Conservation (phyloP, 257 asterid species). For the Paulownia fortunei region DNA sequence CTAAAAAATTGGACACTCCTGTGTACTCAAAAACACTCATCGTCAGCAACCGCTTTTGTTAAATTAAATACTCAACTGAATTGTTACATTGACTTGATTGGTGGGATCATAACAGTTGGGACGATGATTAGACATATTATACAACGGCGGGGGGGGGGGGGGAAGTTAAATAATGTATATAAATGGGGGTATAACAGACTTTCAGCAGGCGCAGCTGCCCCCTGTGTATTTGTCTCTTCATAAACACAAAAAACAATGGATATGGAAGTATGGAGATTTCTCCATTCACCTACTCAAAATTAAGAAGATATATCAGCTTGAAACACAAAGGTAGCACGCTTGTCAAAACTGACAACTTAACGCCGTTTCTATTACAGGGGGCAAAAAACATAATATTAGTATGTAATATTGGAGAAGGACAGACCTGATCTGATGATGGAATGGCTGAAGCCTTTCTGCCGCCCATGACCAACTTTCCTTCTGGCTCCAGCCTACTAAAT, state of each 20-base stretch:
- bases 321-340: neutral
- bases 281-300: neutral
- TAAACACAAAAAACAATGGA: neutral
- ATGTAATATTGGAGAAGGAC: conserved; percentile 29
- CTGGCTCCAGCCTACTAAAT: conserved; percentile 92
- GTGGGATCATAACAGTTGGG: neutral
- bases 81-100: neutral
- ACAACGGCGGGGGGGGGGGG: neutral
- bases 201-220: neutral
- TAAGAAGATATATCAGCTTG: neutral
- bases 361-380: neutral
- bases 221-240: neutral
- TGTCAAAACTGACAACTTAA: neutral
- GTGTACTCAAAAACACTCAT: neutral
- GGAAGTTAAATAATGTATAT: neutral
- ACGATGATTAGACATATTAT: neutral
- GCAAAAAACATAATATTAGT: neutral
- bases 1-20: neutral
- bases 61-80: neutral
- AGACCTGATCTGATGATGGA: conserved; percentile 72
- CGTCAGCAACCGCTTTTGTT: neutral
- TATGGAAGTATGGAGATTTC: neutral
- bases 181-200: neutral
- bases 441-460: conserved; percentile 73
- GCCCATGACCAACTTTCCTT: conserved; percentile 95